Evolutionary conservation across 257 asterid genomes (phyloP).

Genomic region (Scutellaria minor): DNA sequence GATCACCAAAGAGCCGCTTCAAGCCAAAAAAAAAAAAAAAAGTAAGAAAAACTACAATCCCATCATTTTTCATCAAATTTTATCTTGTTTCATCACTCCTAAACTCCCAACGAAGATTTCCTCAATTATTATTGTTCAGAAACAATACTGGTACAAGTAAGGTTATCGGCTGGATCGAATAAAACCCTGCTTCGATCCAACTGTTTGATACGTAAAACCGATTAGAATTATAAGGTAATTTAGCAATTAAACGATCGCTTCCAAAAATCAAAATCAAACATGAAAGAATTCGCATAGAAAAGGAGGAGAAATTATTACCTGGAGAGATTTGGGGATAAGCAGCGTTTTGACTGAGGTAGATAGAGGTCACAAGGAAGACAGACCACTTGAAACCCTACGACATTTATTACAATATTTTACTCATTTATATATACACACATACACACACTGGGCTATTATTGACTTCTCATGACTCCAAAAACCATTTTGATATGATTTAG

Average conservation of each 20-base stretch:
- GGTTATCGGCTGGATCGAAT: too few relatives aligned
- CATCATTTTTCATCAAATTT: not conserved
- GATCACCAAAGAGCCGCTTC: not conserved
- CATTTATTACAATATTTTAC: too few relatives aligned
- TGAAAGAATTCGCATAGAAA: not conserved
- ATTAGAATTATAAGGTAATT: not conserved
- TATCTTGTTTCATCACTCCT: not conserved
- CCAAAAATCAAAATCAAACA: not conserved
- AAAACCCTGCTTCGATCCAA: not conserved
- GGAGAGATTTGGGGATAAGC: conserved; percentile 29
- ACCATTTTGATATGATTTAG: too few relatives aligned
- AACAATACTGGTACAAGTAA: not conserved
- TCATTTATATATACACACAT: too few relatives aligned
- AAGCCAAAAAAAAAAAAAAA: not conserved
- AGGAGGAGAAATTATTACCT: conserved; percentile 18
- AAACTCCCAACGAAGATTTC: not conserved
- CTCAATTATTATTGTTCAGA: not conserved
- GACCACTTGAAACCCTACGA: too few relatives aligned
- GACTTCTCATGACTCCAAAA: too few relatives aligned
- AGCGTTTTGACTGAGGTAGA: conserved; percentile 35
- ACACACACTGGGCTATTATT: too few relatives aligned
- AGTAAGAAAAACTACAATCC: conserved; percentile 3
- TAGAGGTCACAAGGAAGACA: conserved; percentile 12
- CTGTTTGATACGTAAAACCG: not conserved
- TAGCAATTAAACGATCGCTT: too few relatives aligned